Conservation (phyloP, 164 flowering plant species). For the Chimonanthus praecox region DNA sequence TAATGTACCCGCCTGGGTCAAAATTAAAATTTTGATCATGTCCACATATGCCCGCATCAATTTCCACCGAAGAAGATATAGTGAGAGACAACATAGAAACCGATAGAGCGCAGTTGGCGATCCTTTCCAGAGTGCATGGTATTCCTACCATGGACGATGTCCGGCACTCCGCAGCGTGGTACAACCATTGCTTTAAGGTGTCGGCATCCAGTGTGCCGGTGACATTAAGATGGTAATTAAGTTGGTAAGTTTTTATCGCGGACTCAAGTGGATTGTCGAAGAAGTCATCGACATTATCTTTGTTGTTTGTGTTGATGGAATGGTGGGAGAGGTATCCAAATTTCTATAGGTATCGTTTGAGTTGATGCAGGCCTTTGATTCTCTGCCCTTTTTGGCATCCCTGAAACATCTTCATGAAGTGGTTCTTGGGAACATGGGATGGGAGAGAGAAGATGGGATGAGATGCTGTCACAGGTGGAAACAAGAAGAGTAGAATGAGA, state of each 20-base stretch:
- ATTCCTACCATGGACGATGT: constrained; percentile 19
- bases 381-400: constrained; percentile 19
- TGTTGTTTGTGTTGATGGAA: not conserved
- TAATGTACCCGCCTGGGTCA: too few species aligned
- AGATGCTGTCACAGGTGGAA: too few species aligned
- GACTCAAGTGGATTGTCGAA: constrained; percentile 26
- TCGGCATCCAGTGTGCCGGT: constrained; percentile 20
- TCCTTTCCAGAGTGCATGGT: constrained; percentile 8
- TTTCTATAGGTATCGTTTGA: constrained; percentile 16
- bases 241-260: constrained; percentile 27
- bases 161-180: constrained; percentile 28
- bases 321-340: constrained; percentile 18
- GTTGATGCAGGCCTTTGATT: constrained; percentile 8
- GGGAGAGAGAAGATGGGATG: too few species aligned
- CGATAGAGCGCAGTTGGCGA: constrained; percentile 1
- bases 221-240: constrained; percentile 19
- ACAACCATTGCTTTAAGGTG: constrained; percentile 10
- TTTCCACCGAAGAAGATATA: constrained; percentile 34
- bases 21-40: too few species aligned
- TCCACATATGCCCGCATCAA: too few species aligned
- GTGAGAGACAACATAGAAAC: constrained; percentile 13
- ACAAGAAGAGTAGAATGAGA: too few species aligned
- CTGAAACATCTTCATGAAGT: not conserved
- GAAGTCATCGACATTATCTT: constrained; percentile 4
- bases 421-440: too few species aligned